A percentile compares a stretch with the other conserved stretches of the same genome.
Evolutionary conservation across 306 rosid species (phyloP).

Genomic region (Ochetophila trinervis): DNA sequence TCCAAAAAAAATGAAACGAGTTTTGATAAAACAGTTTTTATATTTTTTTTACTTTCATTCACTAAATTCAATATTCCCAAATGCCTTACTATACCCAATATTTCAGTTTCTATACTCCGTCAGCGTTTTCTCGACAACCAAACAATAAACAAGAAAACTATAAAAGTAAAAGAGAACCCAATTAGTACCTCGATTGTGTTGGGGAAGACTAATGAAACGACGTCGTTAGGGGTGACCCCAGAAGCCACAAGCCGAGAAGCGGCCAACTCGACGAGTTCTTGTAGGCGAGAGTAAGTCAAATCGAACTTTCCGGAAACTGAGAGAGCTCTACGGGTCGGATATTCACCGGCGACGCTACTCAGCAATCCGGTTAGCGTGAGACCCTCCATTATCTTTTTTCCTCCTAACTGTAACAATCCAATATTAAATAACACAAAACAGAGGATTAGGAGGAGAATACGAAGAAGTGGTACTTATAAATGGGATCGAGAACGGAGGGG

Average conservation of each 20-base stretch:
- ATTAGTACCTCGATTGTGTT: conserved; percentile 53
- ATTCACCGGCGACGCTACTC: conserved; percentile 26
- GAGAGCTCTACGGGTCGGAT: conserved; percentile 45
- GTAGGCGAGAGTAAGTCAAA: conserved; percentile 44
- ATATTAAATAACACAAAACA: no score
- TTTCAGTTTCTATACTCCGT: neutral
- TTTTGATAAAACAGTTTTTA: neutral
- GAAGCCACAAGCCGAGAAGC: conserved; percentile 36
- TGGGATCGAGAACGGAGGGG: no score
- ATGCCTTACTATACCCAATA: no score
- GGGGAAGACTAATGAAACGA: conserved; percentile 61
- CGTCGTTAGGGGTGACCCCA: conserved; percentile 49
- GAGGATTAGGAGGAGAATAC: no score
- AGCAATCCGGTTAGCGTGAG: conserved; percentile 44
- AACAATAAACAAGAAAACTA: neutral
- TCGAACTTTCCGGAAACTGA: conserved; percentile 48
- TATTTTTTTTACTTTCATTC: neutral
- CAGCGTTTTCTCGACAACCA: conserved; percentile 1
- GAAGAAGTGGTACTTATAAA: neutral
- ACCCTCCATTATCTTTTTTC: conserved; percentile 28
- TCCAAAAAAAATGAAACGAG: no score
- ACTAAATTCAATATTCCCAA: no score
- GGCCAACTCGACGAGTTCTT: conserved; percentile 40
- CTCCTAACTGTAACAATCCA: no score
- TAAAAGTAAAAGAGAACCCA: neutral